Evolutionary conservation across 495 filamentous ascomycete species (phyloP).

Genomic region (Aspergillus egyptiacus): DNA sequence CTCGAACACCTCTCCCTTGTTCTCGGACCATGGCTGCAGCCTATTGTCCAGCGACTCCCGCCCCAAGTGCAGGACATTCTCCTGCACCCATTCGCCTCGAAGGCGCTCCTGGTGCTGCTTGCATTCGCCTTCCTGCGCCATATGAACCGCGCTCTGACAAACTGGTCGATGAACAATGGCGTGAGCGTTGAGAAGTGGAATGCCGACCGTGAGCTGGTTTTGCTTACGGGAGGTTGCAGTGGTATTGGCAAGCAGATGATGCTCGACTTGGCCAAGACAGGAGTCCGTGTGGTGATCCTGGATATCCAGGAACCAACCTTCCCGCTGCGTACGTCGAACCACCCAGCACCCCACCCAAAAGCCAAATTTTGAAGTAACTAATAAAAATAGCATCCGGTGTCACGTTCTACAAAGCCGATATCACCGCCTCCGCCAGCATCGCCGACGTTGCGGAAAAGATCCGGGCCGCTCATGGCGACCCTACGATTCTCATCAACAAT

Average conservation of each 20-base stretch:
- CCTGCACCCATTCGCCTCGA: constrained; percentile 26
- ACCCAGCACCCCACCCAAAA: not conserved
- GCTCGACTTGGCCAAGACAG: constrained; percentile 39
- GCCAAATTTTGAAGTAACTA: not conserved
- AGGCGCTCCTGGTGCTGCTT: constrained; percentile 24
- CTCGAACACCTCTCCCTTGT: constrained; percentile 20
- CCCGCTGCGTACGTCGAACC: constrained; percentile 25
- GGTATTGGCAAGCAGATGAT: constrained; percentile 52
- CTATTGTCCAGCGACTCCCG: constrained; percentile 25
- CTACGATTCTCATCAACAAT: constrained; percentile 57
- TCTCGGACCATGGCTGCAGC: constrained; percentile 26
- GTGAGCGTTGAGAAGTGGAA: constrained; percentile 34
- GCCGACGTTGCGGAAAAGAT: constrained; percentile 39
- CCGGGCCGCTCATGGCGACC: constrained; percentile 40
- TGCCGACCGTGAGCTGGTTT: constrained; percentile 46
- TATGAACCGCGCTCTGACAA: constrained; percentile 36
- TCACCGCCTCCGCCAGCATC: constrained; percentile 45
- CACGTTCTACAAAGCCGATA: constrained; percentile 46
- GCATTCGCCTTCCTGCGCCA: constrained; percentile 35
- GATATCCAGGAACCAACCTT: constrained; percentile 40
- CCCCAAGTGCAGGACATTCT: constrained; percentile 24
- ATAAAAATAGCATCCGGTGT: constrained; percentile 28
- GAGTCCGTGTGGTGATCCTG: constrained; percentile 46
- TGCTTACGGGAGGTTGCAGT: constrained; percentile 53
- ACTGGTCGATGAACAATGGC: constrained; percentile 47